Percentiles rank a stretch among this genome's conserved stretches.
Conservation (phyloP, 495 filamentous ascomycete species). For the Talaromyces thailandensis region DNA sequence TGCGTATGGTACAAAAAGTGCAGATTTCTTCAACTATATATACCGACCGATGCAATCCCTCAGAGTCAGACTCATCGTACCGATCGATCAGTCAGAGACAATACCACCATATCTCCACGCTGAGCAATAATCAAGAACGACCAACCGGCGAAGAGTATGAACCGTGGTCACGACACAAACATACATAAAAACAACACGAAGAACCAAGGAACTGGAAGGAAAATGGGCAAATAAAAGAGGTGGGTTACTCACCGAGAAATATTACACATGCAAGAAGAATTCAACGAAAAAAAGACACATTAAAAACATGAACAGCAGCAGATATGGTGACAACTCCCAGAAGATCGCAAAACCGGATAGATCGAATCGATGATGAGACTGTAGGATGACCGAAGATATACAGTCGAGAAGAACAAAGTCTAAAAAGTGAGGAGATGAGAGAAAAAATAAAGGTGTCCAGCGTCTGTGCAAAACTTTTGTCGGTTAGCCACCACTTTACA, state of each 20-base stretch:
- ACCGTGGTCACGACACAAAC: not conserved
- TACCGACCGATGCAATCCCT: not conserved
- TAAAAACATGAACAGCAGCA: not conserved
- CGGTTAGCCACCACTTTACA: conserved; percentile 21
- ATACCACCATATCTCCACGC: not conserved
- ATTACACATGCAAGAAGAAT: not conserved
- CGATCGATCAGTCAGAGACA: not conserved
- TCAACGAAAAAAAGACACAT: not conserved
- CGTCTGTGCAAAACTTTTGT: not conserved
- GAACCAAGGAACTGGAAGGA: not conserved
- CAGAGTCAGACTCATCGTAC: not conserved
- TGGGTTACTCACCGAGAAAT: not conserved
- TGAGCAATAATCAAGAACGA: not conserved
- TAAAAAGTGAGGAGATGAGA: not conserved
- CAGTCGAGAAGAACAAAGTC: not conserved
- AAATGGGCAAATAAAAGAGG: not conserved
- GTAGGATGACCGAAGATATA: not conserved
- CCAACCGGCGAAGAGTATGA: not conserved
- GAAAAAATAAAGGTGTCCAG: not conserved
- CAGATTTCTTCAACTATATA: not conserved
- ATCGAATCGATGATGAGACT: not conserved
- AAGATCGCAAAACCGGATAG: not conserved
- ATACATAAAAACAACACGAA: not conserved
- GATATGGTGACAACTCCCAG: not conserved
- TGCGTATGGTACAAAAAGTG: conserved; percentile 1